phyloP scores from a whole-genome alignment of 2,329 filamentous ascomycete species.

The Alternaria conjuncta region DNA sequence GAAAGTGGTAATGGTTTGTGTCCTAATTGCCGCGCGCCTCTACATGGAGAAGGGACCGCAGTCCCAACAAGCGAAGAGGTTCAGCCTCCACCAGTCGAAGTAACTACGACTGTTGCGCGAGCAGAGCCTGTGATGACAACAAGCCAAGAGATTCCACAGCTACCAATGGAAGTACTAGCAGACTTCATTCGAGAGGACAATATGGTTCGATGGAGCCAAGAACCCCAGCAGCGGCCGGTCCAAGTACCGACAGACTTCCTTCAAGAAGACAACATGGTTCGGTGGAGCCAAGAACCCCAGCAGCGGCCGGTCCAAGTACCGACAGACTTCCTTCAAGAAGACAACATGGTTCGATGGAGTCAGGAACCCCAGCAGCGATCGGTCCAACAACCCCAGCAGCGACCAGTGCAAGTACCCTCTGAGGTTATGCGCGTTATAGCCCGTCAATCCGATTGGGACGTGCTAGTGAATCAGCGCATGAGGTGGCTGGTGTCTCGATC shows the following conservation, averaged over 20 bases:
- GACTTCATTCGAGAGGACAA: neutral
- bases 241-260: neutral
- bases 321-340: neutral
- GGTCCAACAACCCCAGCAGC: neutral
- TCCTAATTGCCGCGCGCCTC: constrained; percentile 1
- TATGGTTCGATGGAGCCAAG: neutral
- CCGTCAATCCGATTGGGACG: neutral
- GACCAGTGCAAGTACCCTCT: neutral
- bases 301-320: neutral
- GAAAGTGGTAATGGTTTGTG: neutral
- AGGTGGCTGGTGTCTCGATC: neutral
- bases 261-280: neutral
- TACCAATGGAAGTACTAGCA: neutral
- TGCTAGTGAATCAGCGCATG: neutral
- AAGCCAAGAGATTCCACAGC: neutral
- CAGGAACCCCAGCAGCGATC: neutral
- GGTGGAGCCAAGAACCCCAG: neutral
- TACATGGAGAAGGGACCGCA: neutral
- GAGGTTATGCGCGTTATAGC: neutral
- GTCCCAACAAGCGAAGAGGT: neutral
- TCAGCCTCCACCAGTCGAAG: neutral
- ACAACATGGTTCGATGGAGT: neutral
- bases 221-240: neutral
- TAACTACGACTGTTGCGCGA: neutral
- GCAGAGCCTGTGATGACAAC: neutral